Conservation (phyloP, 192 early-diverging fungal genomes). For the Coemansia sp. region DNA sequence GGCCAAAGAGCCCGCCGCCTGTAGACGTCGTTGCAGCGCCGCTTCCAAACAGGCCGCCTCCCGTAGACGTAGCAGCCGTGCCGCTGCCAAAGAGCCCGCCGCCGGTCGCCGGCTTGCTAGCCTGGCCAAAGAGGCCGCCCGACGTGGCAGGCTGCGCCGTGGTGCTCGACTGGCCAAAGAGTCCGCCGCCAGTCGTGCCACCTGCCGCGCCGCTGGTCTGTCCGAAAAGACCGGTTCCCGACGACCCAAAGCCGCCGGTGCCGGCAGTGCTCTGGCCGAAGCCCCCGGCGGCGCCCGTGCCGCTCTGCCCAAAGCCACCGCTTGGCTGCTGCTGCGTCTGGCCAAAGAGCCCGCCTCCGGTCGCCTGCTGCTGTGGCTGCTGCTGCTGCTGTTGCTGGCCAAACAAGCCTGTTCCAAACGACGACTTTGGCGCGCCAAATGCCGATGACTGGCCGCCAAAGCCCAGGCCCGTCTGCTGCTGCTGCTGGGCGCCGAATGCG, state of each 20-base stretch:
- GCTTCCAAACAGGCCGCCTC: constrained; percentile 35
- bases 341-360: constrained; percentile 16
- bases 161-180: constrained; percentile 11
- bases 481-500: neutral
- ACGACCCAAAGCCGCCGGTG: constrained; percentile 51
- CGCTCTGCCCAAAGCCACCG: constrained; percentile 22
- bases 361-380: neutral
- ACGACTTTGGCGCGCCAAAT: neutral
- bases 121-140: constrained; percentile 24
- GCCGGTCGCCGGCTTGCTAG: constrained; percentile 10
- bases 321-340: constrained; percentile 1
- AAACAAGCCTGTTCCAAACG: neutral
- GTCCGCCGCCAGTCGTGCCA: constrained; percentile 17
- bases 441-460: neutral
- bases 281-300: constrained; percentile 8
- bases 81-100: constrained; percentile 34
- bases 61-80: constrained; percentile 4
- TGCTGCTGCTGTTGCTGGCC: constrained; percentile 6
- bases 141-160: constrained; percentile 30
- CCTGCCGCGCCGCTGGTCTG: neutral
- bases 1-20: constrained; percentile 14
- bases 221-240: constrained; percentile 27
- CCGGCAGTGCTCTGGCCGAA: constrained; percentile 1
- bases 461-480: neutral
- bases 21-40: neutral